Evolutionary conservation across 768 basidiomycete genomes (phyloP).

Genomic region (Tricholoma saponaceum): DNA sequence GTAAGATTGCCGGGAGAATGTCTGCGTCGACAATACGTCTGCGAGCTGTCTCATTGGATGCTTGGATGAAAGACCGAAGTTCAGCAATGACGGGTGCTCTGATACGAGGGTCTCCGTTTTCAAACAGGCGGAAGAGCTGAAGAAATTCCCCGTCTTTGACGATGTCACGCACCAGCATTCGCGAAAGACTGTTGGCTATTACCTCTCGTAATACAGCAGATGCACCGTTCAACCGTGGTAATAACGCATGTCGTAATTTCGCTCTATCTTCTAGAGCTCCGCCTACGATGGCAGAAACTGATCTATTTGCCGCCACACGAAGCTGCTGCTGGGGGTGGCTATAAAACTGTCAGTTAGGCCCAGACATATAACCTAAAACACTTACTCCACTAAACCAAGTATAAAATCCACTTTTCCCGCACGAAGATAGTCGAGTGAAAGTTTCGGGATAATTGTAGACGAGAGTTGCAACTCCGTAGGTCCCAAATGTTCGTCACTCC

Average conservation of each 20-base stretch:
- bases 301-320: slow-evolving; percentile 10
- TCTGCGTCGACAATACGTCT: slow-evolving; percentile 14
- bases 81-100: slow-evolving; percentile 12
- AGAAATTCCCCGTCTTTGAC: slow-evolving; percentile 11
- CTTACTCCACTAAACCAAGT: slow-evolving; percentile 13
- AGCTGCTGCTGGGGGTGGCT: slow-evolving; percentile 15
- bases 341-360: neutral
- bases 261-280: slow-evolving; percentile 9
- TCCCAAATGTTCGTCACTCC: neutral
- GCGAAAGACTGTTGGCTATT: slow-evolving; percentile 10
- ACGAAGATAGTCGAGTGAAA: slow-evolving; percentile 14
- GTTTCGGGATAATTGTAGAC: slow-evolving; percentile 9
- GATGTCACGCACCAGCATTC: slow-evolving; percentile 14
- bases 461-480: slow-evolving; percentile 6
- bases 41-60: slow-evolving; percentile 9
- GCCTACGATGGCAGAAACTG: slow-evolving; percentile 5
- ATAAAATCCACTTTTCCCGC: slow-evolving; percentile 9
- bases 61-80: slow-evolving; percentile 11
- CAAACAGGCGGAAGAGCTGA: slow-evolving; percentile 10
- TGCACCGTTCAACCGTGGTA: slow-evolving; percentile 9
- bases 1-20: slow-evolving; percentile 11
- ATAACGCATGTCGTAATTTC: slow-evolving; percentile 7
- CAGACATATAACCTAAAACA: neutral
- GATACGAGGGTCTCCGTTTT: slow-evolving; percentile 12
- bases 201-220: slow-evolving; percentile 8